Conservation (phyloP, 371 early-diverging fungal species). For the Rhizopus arrhizus region DNA sequence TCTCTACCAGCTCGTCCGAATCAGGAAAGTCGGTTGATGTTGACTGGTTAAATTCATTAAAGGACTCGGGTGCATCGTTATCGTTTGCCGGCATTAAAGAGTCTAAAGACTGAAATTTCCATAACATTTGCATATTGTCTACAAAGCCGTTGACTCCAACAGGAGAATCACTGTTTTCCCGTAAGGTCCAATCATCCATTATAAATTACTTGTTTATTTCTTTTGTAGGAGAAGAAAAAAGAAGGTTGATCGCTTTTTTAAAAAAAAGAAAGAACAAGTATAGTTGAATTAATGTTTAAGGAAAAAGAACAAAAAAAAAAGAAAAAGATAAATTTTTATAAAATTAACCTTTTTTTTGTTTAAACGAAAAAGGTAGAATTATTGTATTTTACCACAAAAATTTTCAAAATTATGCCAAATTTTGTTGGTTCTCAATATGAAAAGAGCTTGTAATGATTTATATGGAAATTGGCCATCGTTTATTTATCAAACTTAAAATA, state of each 20-base stretch:
- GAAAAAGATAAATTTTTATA: not conserved
- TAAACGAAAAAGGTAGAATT: too few relatives aligned
- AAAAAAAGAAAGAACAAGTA: too few relatives aligned
- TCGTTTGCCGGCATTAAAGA: conserved; percentile 25
- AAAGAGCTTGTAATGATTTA: too few relatives aligned
- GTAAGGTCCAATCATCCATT: conserved; percentile 35
- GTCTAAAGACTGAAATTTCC: conserved; percentile 32
- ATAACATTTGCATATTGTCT: conserved; percentile 28
- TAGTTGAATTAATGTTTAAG: not conserved
- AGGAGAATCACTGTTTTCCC: conserved; percentile 30
- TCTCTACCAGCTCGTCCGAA: conserved; percentile 41
- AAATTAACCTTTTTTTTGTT: too few relatives aligned
- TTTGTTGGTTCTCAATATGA: too few relatives aligned
- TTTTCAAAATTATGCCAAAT: too few relatives aligned
- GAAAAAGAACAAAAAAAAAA: not conserved
- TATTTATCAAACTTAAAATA: too few relatives aligned
- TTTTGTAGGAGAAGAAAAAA: conserved; percentile 3
- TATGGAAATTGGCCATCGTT: too few relatives aligned
- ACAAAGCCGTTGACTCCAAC: conserved; percentile 32
- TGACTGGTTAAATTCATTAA: conserved; percentile 35
- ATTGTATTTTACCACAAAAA: too few relatives aligned
- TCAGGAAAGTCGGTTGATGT: conserved; percentile 34
- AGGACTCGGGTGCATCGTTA: conserved; percentile 18
- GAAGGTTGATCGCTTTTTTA: not conserved
- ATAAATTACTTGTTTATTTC: not conserved